These are phyloP conservation scores for Rhizodiscina lignyota DNA, from an alignment of 495 filamentous ascomycete genomes.

Conservation along the genomic window DNA sequence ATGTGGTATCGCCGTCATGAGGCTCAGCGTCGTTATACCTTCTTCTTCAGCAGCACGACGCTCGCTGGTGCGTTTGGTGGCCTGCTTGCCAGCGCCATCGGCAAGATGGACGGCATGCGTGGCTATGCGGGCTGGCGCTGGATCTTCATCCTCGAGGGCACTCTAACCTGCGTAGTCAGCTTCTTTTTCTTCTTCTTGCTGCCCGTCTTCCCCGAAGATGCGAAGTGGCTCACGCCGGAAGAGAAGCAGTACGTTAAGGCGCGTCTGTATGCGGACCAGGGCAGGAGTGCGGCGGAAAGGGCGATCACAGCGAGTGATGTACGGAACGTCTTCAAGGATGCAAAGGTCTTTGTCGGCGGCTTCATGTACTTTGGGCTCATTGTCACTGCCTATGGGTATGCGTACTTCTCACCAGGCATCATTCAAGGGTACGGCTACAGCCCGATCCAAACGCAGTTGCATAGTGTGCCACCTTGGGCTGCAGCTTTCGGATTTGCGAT, in stretches of 20 bases:
- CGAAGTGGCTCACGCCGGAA: slow-evolving; percentile 51
- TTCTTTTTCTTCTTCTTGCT: slow-evolving; percentile 64
- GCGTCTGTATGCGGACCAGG: slow-evolving; percentile 63
- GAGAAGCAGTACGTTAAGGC: slow-evolving; percentile 61
- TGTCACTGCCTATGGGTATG: slow-evolving; percentile 68
- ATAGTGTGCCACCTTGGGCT: slow-evolving; percentile 29
- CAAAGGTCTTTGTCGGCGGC: slow-evolving; percentile 57
- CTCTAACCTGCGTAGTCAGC: slow-evolving; percentile 54
- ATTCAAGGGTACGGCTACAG: slow-evolving; percentile 27
- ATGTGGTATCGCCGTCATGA: slow-evolving; percentile 86
- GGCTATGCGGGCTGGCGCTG: slow-evolving; percentile 78
- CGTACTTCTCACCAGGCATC: slow-evolving; percentile 51
- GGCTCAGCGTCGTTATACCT: slow-evolving; percentile 73
- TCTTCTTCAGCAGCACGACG: slow-evolving; percentile 77
- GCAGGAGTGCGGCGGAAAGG: slow-evolving; percentile 42
- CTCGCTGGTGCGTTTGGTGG: slow-evolving; percentile 26
- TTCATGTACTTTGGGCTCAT: slow-evolving; percentile 86
- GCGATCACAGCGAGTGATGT: slow-evolving; percentile 48
- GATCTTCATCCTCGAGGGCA: slow-evolving; percentile 58
- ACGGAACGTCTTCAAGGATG: slow-evolving; percentile 48
- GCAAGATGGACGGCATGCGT: slow-evolving; percentile 54
- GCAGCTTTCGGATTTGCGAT: slow-evolving; percentile 26
- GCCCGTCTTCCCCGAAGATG: slow-evolving; percentile 57
- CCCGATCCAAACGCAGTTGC: slow-evolving; percentile 30
- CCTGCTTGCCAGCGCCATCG: slow-evolving; percentile 39